phyloP scores from a whole-genome alignment of 1,284 basidiomycete species.

The Microbotryum scabiosae region DNA sequence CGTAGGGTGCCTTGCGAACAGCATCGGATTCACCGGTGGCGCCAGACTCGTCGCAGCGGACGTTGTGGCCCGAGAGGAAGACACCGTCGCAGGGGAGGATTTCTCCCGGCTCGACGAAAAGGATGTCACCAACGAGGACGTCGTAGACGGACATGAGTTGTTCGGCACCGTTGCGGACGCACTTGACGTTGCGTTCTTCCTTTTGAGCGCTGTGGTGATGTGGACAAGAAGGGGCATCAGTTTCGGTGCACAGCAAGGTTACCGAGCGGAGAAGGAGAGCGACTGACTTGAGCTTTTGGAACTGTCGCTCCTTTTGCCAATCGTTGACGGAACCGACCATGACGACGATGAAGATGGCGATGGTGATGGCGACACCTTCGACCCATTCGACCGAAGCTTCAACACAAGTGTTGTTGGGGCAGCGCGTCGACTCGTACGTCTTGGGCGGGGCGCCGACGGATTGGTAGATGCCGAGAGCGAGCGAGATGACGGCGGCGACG shows the following conservation, averaged over 20 bases:
- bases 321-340: conserved; percentile 81
- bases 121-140: conserved; percentile 87
- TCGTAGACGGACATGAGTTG: conserved; percentile 77
- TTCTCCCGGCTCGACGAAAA: conserved; percentile 87
- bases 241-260: not conserved
- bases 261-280: not conserved
- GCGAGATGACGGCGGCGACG: conserved; percentile 82
- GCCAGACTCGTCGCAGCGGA: conserved; percentile 92
- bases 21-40: conserved; percentile 95
- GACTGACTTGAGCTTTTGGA: conserved; percentile 64
- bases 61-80: conserved; percentile 83
- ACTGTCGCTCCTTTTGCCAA: conserved; percentile 96
- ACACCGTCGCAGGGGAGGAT: conserved; percentile 92
- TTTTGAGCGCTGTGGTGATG: conserved; percentile 58
- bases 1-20: conserved; percentile 77
- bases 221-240: not conserved
- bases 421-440: conserved; percentile 43
- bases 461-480: conserved; percentile 89
- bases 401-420: conserved; percentile 34
- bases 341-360: conserved; percentile 78
- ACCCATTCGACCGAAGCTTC: conserved; percentile 71
- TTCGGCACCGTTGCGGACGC: conserved; percentile 75
- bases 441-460: conserved; percentile 68
- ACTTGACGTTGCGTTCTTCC: conserved; percentile 87
- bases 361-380: conserved; percentile 92